phyloP scores from a whole-genome alignment of 2,329 filamentous ascomycete species.

The Amauroascus niger region DNA sequence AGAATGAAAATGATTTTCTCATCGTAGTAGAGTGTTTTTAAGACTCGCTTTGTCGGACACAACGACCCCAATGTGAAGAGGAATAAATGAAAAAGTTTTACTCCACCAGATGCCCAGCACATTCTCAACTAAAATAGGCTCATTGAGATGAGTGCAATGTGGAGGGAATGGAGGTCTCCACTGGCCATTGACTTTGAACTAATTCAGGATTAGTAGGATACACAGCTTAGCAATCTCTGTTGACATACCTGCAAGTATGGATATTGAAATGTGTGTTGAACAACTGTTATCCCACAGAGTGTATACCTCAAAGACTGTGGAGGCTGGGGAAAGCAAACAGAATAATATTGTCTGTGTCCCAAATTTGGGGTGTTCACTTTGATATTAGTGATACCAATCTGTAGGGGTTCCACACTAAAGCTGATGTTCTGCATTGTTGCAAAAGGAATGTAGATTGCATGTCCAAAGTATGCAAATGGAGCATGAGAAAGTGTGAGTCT shows the following conservation, averaged over 20 bases:
- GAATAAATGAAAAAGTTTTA: no score
- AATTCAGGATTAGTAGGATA: background rate
- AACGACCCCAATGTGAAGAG: no score
- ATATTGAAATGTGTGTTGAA: constrained; percentile 7
- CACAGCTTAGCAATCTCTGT: background rate
- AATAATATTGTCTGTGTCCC: background rate
- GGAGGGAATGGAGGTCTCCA: constrained; percentile 10
- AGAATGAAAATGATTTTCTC: no score
- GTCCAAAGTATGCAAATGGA: constrained; percentile 13
- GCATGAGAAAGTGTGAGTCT: constrained; percentile 4
- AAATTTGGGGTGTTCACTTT: background rate
- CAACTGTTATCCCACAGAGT: constrained; percentile 5
- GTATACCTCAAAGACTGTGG: constrained; percentile 6
- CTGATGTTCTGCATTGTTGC: constrained; percentile 12
- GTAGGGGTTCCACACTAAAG: constrained; percentile 3
- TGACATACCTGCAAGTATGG: constrained; percentile 9
- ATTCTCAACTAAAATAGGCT: constrained; percentile 8
- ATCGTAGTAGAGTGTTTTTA: no score
- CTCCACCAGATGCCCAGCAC: no score
- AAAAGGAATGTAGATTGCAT: constrained; percentile 15
- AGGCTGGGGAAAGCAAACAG: constrained; percentile 3
- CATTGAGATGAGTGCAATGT: constrained; percentile 2
- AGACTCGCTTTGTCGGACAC: no score
- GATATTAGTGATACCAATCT: constrained; percentile 6
- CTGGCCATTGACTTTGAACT: constrained; percentile 10